These are phyloP conservation scores for Xylaria sp. DNA, from an alignment of 2,329 filamentous ascomycete genomes.

Conservation along the genomic window DNA sequence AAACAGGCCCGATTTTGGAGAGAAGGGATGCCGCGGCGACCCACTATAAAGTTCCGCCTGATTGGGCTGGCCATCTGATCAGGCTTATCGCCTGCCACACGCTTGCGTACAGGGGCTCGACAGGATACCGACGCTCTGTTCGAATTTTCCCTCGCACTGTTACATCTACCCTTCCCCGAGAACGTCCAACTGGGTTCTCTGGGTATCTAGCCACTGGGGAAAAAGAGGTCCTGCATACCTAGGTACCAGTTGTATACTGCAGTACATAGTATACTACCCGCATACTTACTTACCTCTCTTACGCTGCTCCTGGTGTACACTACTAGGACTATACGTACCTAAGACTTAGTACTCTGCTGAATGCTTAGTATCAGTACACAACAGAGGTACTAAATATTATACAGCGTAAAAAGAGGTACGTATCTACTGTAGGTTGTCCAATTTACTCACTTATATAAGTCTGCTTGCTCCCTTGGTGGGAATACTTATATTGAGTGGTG, in stretches of 20 bases:
- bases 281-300: too few relatives aligned
- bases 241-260: too few relatives aligned
- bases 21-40: neutral
- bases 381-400: too few relatives aligned
- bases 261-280: too few relatives aligned
- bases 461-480: neutral
- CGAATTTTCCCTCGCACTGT: conserved; percentile 15
- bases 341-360: too few relatives aligned
- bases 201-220: neutral
- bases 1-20: conserved; percentile 27
- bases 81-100: conserved; percentile 14
- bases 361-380: too few relatives aligned
- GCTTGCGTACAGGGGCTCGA: neutral
- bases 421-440: too few relatives aligned
- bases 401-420: too few relatives aligned
- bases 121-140: conserved; percentile 20
- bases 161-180: conserved; percentile 22
- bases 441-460: too few relatives aligned
- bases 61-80: conserved; percentile 24
- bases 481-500: neutral
- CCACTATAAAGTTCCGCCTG: conserved; percentile 4
- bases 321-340: too few relatives aligned
- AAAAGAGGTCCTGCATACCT: too few relatives aligned
- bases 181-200: conserved; percentile 14
- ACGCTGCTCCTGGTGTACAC: too few relatives aligned